These are phyloP conservation scores for Suillus ampliporus DNA, from an alignment of 768 basidiomycete species.

Conservation along the genomic window DNA sequence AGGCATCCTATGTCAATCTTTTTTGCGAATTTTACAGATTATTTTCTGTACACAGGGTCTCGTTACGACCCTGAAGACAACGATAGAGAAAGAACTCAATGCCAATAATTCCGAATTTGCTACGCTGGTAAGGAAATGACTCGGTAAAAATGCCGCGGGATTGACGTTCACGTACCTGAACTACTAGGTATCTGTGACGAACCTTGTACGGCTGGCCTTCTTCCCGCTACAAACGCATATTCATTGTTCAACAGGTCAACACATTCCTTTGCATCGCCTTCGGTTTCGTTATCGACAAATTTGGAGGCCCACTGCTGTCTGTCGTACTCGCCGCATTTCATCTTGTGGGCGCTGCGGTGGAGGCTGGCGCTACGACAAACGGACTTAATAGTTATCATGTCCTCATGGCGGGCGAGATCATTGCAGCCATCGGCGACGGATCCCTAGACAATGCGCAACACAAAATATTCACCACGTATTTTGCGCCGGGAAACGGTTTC, in stretches of 20 bases:
- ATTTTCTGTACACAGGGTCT: constrained; percentile 35
- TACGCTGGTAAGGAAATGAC: constrained; percentile 38
- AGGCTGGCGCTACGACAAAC: constrained; percentile 46
- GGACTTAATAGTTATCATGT: constrained; percentile 45
- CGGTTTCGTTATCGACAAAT: constrained; percentile 48
- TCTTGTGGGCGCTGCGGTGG: constrained; percentile 41
- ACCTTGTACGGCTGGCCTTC: constrained; percentile 32
- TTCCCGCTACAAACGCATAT: background rate
- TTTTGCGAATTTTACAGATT: background rate
- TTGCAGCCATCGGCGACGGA: constrained; percentile 47
- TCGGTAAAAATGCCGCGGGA: background rate
- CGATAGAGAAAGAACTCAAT: constrained; percentile 46
- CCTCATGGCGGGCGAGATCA: constrained; percentile 45
- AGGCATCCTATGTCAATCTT: constrained; percentile 16
- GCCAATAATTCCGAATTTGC: constrained; percentile 53
- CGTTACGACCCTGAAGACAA: constrained; percentile 48
- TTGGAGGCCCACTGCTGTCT: constrained; percentile 44
- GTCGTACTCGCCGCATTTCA: constrained; percentile 45
- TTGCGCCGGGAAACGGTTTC: constrained; percentile 48
- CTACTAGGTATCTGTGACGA: constrained; percentile 41
- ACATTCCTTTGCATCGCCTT: constrained; percentile 46
- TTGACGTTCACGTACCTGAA: background rate
- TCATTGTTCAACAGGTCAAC: constrained; percentile 37
- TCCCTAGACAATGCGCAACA: constrained; percentile 50
- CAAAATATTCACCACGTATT: constrained; percentile 50